Percentiles rank a stretch among this genome's conserved stretches.
Evolutionary conservation across 106 monocot genomes (phyloP).

Genomic region (Phalaenopsis aphrodite): DNA sequence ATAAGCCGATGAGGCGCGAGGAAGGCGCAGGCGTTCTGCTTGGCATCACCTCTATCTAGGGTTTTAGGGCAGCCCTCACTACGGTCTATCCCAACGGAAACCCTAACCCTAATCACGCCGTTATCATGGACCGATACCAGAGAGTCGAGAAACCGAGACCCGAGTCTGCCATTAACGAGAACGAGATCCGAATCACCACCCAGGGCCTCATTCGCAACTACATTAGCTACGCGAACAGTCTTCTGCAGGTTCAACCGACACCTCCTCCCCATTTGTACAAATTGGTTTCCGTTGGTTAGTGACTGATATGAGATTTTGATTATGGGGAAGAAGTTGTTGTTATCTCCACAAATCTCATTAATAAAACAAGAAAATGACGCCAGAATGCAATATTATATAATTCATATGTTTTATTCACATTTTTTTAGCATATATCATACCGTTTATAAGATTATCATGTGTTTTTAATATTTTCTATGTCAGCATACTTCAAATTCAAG

Average conservation of each 20-base stretch:
- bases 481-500: too few species aligned
- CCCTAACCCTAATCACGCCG: not conserved
- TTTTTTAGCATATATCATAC: too few species aligned
- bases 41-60: slow-evolving; percentile 9
- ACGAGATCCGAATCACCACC: slow-evolving; percentile 46
- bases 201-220: slow-evolving; percentile 42
- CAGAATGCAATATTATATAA: too few species aligned
- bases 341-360: too few species aligned
- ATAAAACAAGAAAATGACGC: too few species aligned
- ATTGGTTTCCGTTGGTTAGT: not conserved
- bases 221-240: slow-evolving; percentile 41
- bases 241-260: slow-evolving; percentile 25
- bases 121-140: slow-evolving; percentile 26
- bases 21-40: not conserved
- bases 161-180: slow-evolving; percentile 40
- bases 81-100: not conserved
- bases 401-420: too few species aligned
- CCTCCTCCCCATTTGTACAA: not conserved
- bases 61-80: slow-evolving; percentile 4
- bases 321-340: too few species aligned
- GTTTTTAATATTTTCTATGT: too few species aligned
- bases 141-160: slow-evolving; percentile 31
- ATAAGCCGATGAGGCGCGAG: not conserved
- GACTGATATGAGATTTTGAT: not conserved
- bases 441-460: too few species aligned